These are phyloP conservation scores for Ogataea trehaloabstinens DNA, from an alignment of 805 yeast species.

Conservation along the genomic window DNA sequence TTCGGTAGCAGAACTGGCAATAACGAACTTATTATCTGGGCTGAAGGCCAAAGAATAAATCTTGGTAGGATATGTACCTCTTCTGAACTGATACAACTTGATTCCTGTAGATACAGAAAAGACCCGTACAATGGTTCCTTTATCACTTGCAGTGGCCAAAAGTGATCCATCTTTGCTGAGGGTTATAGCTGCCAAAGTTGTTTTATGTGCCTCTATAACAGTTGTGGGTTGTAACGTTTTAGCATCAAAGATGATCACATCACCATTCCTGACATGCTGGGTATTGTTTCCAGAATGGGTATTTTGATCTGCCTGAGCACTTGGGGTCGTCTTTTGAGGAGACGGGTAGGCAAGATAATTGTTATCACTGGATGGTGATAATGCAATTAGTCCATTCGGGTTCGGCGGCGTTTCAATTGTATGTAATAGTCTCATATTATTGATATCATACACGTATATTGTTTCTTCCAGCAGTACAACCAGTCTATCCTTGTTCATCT, in stretches of 20 bases:
- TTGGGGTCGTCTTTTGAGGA: conserved; percentile 53
- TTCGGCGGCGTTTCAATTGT: conserved; percentile 67
- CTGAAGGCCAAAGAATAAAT: conserved; percentile 82
- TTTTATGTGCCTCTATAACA: conserved; percentile 86
- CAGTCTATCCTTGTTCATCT: conserved; percentile 78
- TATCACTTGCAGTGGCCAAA: conserved; percentile 87
- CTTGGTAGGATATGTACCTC: conserved; percentile 88
- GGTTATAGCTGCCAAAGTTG: conserved; percentile 68
- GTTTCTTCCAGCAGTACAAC: conserved; percentile 83
- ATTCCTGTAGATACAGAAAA: conserved; percentile 73
- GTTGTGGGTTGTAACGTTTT: conserved; percentile 73
- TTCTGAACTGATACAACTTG: conserved; percentile 71
- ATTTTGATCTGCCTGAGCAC: conserved; percentile 12
- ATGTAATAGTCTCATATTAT: conserved; percentile 80
- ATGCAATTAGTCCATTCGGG: conserved; percentile 57
- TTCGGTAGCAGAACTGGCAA: conserved; percentile 86
- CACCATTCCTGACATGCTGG: conserved; percentile 51
- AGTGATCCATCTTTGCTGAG: conserved; percentile 75
- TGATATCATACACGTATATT: conserved; percentile 84
- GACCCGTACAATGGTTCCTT: conserved; percentile 87
- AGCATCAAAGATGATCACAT: conserved; percentile 80
- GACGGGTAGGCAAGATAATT: conserved; percentile 72
- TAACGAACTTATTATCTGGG: conserved; percentile 66
- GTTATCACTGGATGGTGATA: conserved; percentile 52
- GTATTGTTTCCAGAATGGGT: conserved; percentile 10